Evolutionary conservation across 2,329 filamentous ascomycete genomes (phyloP), one percentile per base, ranked within the genome.

Genomic region (Leptodontidium sp.): DNA sequence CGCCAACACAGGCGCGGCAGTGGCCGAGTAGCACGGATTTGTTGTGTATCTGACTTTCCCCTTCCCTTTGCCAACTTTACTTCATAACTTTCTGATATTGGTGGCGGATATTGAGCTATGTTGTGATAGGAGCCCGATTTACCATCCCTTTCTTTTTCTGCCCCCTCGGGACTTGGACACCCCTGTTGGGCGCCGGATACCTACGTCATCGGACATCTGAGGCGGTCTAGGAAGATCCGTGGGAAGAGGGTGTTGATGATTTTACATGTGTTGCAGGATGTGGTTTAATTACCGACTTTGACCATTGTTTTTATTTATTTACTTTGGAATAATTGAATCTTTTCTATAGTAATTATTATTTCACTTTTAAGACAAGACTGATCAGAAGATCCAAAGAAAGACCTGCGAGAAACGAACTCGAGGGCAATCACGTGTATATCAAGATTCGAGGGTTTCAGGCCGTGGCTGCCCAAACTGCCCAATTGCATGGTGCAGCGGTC

Each of bases 191-290:
- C 47, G 64, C 38, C n/a, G 40, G 11, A 32, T 32, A 32, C 29
- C 50, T 68, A 72, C 71, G 71, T 72, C 68, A 71, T 61, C 45
- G 67, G 47, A 29, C 61, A 32, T 59, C 65, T 64, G 61, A 55
- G 61, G 61, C 69, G 66, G 64, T 68, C 69, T 59, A 47, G 55
- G 50, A 50, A 17, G 24, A 64, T 64, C 45, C 47, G 35, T 32
- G 17, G 53, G 7, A 21, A 61, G 26, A 40, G 24, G 38, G 8
- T 65, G 4, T 6, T 17, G n/a, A 47, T 24, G 17, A 4, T 24
- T 35, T 50, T 24, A 62, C 15, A 49, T 52, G 57, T 61, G 61
- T 55, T 15, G 29, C 12, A 5, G 61, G 32, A 55, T n/a, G 11
- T 12, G 15, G 40, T 53, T 52, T 47, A 7, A 24, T 26, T 26